phyloP scores from a whole-genome alignment of 129 eudicot species.

The Dittrichia graveolens region DNA sequence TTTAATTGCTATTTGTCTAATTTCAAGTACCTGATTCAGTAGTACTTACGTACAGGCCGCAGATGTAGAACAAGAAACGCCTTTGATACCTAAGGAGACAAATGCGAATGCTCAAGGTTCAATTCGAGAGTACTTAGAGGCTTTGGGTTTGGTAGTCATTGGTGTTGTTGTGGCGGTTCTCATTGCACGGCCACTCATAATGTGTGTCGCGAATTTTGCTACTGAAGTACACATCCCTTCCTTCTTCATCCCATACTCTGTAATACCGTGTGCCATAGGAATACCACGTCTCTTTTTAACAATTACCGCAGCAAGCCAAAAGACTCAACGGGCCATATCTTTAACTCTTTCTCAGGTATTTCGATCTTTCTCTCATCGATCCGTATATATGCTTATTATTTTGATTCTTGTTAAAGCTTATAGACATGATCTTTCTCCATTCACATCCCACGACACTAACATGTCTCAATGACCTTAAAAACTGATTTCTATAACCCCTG shows the following conservation, averaged over 20 bases:
- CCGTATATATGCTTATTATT: background rate
- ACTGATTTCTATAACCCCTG: no score
- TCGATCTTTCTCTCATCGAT: background rate
- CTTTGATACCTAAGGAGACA: constrained; percentile 31
- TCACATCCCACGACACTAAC: background rate
- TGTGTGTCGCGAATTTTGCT: constrained; percentile 40
- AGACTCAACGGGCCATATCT: constrained; percentile 54
- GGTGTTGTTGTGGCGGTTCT: constrained; percentile 42
- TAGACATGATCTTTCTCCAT: background rate
- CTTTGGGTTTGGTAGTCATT: constrained; percentile 33
- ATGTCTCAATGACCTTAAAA: background rate
- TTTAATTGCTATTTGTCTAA: no score
- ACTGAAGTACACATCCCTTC: constrained; percentile 46
- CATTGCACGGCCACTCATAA: constrained; percentile 48
- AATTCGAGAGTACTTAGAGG: constrained; percentile 36
- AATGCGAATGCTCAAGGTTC: constrained; percentile 9
- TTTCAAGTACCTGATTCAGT: no score
- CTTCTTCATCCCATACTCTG: constrained; percentile 52
- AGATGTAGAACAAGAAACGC: constrained; percentile 35
- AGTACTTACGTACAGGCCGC: constrained; percentile 23
- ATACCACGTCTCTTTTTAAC: constrained; percentile 39
- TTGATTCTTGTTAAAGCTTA: no score
- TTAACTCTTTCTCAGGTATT: constrained; percentile 60
- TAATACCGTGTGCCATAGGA: constrained; percentile 54
- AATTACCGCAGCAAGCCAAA: constrained; percentile 46